Evolutionary conservation across 805 yeast species (phyloP).

Genomic region (Candida khao-thaluensis): DNA sequence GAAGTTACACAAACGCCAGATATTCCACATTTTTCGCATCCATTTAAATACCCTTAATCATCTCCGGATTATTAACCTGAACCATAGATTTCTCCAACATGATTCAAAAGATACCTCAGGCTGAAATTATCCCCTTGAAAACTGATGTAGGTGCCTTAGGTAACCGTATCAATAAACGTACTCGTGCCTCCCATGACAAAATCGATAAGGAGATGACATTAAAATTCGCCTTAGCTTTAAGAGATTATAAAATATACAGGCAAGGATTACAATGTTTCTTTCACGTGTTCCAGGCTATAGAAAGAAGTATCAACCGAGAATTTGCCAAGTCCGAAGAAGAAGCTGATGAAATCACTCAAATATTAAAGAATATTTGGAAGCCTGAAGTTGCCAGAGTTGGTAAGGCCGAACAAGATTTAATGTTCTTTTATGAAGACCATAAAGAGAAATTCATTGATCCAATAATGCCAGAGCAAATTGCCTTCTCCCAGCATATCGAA

Average conservation of each 20-base stretch:
- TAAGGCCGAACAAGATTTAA: conserved; percentile 57
- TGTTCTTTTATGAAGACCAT: conserved; percentile 62
- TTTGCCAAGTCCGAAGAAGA: conserved; percentile 29
- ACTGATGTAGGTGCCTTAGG: conserved; percentile 82
- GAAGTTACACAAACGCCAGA: conserved; percentile 5
- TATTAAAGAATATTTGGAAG: conserved; percentile 62
- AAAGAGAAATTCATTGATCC: conserved; percentile 57
- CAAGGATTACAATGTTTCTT: conserved; percentile 77
- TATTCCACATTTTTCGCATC: neutral
- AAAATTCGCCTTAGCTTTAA: conserved; percentile 70
- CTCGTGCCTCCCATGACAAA: conserved; percentile 63
- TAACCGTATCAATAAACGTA: conserved; percentile 73
- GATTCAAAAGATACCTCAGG: conserved; percentile 11
- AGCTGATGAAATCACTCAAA: conserved; percentile 33
- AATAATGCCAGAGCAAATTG: conserved; percentile 59
- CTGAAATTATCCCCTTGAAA: conserved; percentile 62
- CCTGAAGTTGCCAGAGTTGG: conserved; percentile 66
- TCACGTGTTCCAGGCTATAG: conserved; percentile 67
- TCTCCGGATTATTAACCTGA: too few species aligned
- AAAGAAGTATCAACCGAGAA: conserved; percentile 48
- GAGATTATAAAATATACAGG: conserved; percentile 73
- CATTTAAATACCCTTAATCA: conserved; percentile 7
- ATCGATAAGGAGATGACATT: conserved; percentile 68
- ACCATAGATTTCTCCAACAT: conserved; percentile 1
- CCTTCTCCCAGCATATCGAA: conserved; percentile 59